Base-by-base conservation (phyloP, 2,329 filamentous ascomycete genomes). In the Colletotrichum cereale region DNA sequence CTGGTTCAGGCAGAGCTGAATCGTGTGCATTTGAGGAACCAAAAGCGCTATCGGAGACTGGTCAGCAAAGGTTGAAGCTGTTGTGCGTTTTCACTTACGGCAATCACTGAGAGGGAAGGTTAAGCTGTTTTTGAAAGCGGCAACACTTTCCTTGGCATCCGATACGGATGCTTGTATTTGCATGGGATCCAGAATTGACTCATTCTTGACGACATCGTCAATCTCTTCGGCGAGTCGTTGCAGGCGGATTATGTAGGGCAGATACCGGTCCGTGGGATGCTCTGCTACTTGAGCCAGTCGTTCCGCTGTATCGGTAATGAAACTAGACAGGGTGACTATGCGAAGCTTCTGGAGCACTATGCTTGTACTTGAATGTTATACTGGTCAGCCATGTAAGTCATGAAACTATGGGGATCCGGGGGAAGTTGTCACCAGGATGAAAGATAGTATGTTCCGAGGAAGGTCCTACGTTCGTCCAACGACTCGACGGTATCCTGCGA, bases 331-430 rank as follows among this genome's bases (percentile, higher is more conserved):
- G 38, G 75, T 66, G 38, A 80, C 76, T 18, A 75, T 74, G 14
- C 77, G 78, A 1, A 77, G 75, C 31, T 80, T 80, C 66, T 80
- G 79, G 2, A 80, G 66, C 0, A 80, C 57, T 2, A 80, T 77
- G 5, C 77, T 79, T 0, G 77, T 77, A 71, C 79, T 62, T 38
- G 12, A 31, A 14, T 24, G 18, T 18, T 14, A 12, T 21, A 60
- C 62, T 31, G 55, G n/a, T 64, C 57, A 56, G 63, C 10, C 5
- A 47, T 10, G 2, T 10, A 2, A 8, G 12, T 0, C 8, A 14
- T 26, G 21, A 8, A 36, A 29, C 26, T 18, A 1, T 16, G 29
- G 11, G 4, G n/a, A 31, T 1, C 21, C 11, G n/a, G 38, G 6
- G 29, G 2, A 14, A 42, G 11, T 14, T 42, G 64, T 55, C 72